Conservation (phyloP, 768 basidiomycete species). For the Clitopilus hobsonii region DNA sequence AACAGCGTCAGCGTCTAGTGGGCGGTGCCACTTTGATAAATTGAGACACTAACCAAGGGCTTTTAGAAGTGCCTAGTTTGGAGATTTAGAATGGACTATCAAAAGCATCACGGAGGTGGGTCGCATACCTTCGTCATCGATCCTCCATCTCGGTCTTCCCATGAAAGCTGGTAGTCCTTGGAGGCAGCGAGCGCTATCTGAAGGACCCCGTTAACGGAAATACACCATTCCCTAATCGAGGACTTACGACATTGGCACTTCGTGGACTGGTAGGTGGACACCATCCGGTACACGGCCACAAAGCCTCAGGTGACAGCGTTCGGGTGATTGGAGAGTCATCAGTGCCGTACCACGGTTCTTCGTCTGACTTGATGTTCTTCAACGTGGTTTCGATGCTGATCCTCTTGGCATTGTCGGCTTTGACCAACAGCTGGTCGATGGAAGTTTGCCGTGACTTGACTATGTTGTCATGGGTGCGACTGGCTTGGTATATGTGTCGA, state of each 20-base stretch:
- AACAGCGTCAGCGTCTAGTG: neutral
- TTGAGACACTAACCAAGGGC: slow-evolving; percentile 13
- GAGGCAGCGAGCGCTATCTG: slow-evolving; percentile 33
- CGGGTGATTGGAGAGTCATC: slow-evolving; percentile 16
- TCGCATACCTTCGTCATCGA: slow-evolving; percentile 32
- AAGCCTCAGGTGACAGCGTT: slow-evolving; percentile 24
- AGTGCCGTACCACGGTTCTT: slow-evolving; percentile 14
- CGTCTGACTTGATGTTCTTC: slow-evolving; percentile 13
- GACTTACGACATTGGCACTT: slow-evolving; percentile 28
- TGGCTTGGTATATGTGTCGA: slow-evolving; percentile 20
- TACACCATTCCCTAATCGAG: neutral
- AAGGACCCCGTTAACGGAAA: neutral
- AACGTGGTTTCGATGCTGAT: slow-evolving; percentile 6
- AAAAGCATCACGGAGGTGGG: neutral
- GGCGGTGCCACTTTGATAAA: neutral
- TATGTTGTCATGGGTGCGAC: slow-evolving; percentile 13
- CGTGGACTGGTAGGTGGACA: slow-evolving; percentile 13
- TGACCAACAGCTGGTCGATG: slow-evolving; percentile 15
- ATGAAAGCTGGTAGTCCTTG: slow-evolving; percentile 31
- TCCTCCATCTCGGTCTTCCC: slow-evolving; percentile 28
- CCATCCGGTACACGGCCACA: slow-evolving; percentile 26
- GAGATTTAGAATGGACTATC: neutral
- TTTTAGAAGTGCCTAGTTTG: slow-evolving; percentile 14
- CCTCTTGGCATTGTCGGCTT: slow-evolving; percentile 7
- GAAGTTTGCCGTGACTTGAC: slow-evolving; percentile 16